Percentiles rank a stretch among this genome's conserved stretches.
phyloP scores from a whole-genome alignment of 352 stramenopile genomes.

The Phytophthora colocasiae region DNA sequence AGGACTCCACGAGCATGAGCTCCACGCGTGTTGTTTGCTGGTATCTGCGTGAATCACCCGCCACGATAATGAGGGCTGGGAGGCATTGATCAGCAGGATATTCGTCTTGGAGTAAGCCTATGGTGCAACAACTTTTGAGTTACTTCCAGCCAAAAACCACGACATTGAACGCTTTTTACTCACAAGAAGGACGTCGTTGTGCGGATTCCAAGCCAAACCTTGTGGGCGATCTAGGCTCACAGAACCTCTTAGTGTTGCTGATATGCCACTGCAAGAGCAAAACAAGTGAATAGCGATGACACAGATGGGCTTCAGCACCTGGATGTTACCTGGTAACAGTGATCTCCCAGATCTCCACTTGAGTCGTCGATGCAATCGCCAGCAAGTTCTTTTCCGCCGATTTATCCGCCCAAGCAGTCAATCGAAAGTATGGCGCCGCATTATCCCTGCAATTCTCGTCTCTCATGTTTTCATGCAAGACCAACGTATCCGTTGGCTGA shows the following conservation, averaged over 20 bases:
- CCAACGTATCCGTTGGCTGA: constrained; percentile 15
- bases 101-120: constrained; percentile 46
- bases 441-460: neutral
- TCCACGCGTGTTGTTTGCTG: constrained; percentile 22
- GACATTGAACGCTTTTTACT: neutral
- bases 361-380: constrained; percentile 30
- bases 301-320: too few species aligned
- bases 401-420: constrained; percentile 41
- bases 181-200: constrained; percentile 44
- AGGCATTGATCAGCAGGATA: constrained; percentile 36
- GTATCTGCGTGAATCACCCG: constrained; percentile 24
- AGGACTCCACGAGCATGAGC: constrained; percentile 51
- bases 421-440: constrained; percentile 12
- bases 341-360: constrained; percentile 50
- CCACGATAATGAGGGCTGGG: constrained; percentile 9
- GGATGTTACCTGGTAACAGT: constrained; percentile 25
- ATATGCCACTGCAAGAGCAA: constrained; percentile 15
- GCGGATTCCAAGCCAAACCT: constrained; percentile 48
- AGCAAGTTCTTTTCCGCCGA: constrained; percentile 31
- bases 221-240: constrained; percentile 24
- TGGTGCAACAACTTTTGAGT: too few species aligned
- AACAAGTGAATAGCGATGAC: neutral
- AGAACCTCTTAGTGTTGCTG: constrained; percentile 21
- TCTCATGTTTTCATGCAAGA: constrained; percentile 31
- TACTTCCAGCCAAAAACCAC: neutral